Base-by-base conservation (phyloP, 352 stramenopile species). In the Bremia lactucae region DNA sequence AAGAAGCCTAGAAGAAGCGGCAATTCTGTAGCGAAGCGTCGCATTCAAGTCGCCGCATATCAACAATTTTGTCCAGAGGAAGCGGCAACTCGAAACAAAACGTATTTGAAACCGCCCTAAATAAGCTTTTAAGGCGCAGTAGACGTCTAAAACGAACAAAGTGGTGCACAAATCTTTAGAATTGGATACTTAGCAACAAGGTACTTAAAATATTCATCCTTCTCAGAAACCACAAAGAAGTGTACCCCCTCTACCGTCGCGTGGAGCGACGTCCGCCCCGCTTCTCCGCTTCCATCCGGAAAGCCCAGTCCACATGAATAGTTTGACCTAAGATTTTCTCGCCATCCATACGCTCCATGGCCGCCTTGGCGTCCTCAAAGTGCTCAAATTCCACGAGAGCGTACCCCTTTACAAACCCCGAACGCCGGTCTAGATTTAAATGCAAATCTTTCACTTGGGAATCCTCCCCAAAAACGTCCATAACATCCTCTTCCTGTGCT, bases 381-480 rank as follows among this genome's bases (percentile, higher is more conserved):
- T 85, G 66, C 44, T 85, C 82, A 41, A 95, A 98, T 61, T 97
- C 90, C 25, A 98, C 74, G 14, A 98, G 70, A 31, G 89, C 90
- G 61, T 98, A 98, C 18, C 92, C 87, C 62, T 97, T 98, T 26
- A 96, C 85, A 57, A 97, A 97, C 26, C 95, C 94, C 20, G 92
- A 97, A 47, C 87, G 77, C 40, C 94, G 69, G 64, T 98, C 93
- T 21, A 97, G 59, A 53, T 97, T 97, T 62, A 98, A 63, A 62
- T 97, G 86, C 54, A 98, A 61, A 59, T 97, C 96, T 62, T 96
- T 96, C 6, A 98, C 87, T 22, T 81, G 72, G n/a, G 93, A 93
- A 62, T 94, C 91, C 47, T 98, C 94, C 31, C 75, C 81, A 57
- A 98, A 98, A 3, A 71, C 74, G 56, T 98, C 94, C 42, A 96